A percentile compares a stretch with the other conserved stretches of the same genome.
Evolutionary conservation across 441 rosid species (phyloP).

Genomic region (Heliophila coronopifolia): DNA sequence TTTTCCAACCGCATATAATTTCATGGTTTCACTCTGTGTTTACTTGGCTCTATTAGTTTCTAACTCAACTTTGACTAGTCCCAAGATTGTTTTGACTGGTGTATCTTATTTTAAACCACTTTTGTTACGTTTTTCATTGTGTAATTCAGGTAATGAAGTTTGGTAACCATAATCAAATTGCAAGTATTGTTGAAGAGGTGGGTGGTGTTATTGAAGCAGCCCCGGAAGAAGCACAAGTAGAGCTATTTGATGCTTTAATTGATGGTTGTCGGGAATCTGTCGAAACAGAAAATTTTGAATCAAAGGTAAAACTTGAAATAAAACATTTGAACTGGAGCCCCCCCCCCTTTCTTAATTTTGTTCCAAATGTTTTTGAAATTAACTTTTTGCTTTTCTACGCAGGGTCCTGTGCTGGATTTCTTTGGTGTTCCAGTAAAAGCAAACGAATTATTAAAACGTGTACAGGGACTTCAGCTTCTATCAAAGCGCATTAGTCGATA

Average conservation of each 20-base stretch:
- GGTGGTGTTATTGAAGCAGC: slow-evolving; percentile 81
- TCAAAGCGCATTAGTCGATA: slow-evolving; percentile 76
- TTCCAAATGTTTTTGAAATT: background rate
- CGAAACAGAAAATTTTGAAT: slow-evolving; percentile 52
- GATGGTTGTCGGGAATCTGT: slow-evolving; percentile 88
- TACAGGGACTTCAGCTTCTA: slow-evolving; percentile 81
- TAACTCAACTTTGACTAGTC: background rate
- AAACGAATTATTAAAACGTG: slow-evolving; percentile 68
- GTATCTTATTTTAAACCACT: background rate
- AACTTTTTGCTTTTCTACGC: slow-evolving; percentile 19
- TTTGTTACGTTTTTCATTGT: slow-evolving; percentile 11
- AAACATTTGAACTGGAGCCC: slow-evolving; percentile 3
- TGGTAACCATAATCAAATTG: slow-evolving; percentile 75
- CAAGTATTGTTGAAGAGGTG: slow-evolving; percentile 65
- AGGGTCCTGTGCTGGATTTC: slow-evolving; percentile 95
- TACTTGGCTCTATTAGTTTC: background rate
- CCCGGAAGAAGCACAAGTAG: slow-evolving; percentile 74
- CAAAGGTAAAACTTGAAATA: slow-evolving; percentile 50
- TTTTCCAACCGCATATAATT: background rate
- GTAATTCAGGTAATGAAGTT: slow-evolving; percentile 73
- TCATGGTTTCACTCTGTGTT: background rate
- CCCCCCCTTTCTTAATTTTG: background rate
- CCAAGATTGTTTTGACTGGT: background rate
- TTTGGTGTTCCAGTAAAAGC: slow-evolving; percentile 97
- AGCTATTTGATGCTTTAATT: slow-evolving; percentile 77